phyloP scores from a whole-genome alignment of 371 early-diverging fungal genomes.

The Haplosporangium sp. region DNA sequence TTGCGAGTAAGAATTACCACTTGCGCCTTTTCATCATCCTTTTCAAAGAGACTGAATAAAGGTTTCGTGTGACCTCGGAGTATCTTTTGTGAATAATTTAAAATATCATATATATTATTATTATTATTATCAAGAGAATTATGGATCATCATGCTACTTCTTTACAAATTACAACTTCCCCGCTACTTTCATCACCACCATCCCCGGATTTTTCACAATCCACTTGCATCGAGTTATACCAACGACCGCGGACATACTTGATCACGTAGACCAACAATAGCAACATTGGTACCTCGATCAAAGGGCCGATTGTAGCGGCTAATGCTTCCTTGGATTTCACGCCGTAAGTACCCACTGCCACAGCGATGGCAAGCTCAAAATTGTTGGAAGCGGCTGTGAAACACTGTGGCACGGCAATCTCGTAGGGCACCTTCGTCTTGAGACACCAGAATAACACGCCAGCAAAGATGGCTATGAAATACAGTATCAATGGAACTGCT shows the following conservation, averaged over 20 bases:
- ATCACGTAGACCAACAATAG: constrained; percentile 60
- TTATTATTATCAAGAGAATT: no score
- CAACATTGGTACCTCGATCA: constrained; percentile 82
- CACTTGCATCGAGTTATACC: constrained; percentile 2
- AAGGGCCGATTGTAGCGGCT: constrained; percentile 79
- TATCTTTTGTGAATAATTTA: no score
- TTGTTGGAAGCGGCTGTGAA: constrained; percentile 83
- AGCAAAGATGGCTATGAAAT: constrained; percentile 72
- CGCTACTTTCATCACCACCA: no score
- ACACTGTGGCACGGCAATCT: constrained; percentile 67
- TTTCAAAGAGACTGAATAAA: no score
- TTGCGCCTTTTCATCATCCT: no score
- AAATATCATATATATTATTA: no score
- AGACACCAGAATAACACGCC: constrained; percentile 60
- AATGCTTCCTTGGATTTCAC: constrained; percentile 74
- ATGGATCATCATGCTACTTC: no score
- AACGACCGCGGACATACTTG: constrained; percentile 32
- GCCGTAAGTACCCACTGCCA: constrained; percentile 78
- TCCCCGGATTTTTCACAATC: no score
- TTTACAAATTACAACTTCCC: no score
- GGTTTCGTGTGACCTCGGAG: no score
- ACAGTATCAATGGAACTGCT: constrained; percentile 76
- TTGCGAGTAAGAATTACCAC: no score
- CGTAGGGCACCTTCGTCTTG: constrained; percentile 56
- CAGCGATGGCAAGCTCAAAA: constrained; percentile 84